These are phyloP conservation scores for Fusarium armeniacum DNA, from an alignment of 2,329 filamentous ascomycete genomes.

Conservation along the genomic window DNA sequence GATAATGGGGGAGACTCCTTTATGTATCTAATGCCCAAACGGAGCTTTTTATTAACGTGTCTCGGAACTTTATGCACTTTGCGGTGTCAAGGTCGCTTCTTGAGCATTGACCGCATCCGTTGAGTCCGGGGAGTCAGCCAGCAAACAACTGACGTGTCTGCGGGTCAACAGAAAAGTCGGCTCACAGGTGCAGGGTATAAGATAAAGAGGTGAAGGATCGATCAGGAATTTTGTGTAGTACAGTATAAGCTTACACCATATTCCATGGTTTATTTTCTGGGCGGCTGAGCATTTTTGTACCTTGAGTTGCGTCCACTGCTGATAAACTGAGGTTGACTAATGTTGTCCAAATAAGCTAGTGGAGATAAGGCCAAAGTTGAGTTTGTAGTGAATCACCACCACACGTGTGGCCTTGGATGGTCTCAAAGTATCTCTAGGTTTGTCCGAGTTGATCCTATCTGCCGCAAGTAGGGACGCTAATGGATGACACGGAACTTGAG, in stretches of 20 bases:
- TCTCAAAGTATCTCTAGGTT: background rate
- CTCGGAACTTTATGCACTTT: constrained; percentile 6
- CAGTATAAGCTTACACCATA: background rate
- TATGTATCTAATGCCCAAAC: background rate
- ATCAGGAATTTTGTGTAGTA: background rate
- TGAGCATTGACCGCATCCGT: background rate
- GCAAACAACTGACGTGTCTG: constrained; percentile 9
- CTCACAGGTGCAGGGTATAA: background rate
- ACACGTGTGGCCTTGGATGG: background rate
- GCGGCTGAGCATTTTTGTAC: background rate
- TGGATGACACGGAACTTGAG: background rate
- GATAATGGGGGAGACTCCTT: background rate
- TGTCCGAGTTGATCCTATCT: background rate
- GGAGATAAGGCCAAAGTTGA: constrained; percentile 4
- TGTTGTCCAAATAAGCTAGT: constrained; percentile 9
- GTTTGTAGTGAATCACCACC: background rate
- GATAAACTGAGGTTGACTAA: background rate
- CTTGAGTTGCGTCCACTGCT: background rate
- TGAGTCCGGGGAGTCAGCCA: background rate
- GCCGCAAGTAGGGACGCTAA: background rate
- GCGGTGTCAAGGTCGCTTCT: constrained; percentile 1
- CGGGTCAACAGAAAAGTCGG: constrained; percentile 7
- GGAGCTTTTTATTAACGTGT: background rate
- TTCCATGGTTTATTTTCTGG: background rate
- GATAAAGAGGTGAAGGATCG: background rate